phyloP scores from a whole-genome alignment of 2,329 filamentous ascomycete genomes.

The Aspergillus fijiensis region DNA sequence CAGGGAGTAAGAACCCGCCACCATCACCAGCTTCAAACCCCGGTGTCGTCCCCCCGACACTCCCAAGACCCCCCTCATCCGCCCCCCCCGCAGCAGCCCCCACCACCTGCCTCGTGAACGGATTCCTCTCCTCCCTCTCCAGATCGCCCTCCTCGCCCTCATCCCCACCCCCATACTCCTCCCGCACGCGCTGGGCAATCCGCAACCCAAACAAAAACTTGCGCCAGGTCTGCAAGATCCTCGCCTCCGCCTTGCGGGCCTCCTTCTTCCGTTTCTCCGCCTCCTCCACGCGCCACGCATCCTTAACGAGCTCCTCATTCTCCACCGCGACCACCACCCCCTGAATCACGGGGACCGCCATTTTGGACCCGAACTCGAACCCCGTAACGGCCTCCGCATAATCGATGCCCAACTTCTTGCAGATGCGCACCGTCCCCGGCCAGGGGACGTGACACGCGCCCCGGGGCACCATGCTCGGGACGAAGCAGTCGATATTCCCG shows the following conservation, averaged over 20 bases:
- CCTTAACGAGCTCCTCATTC: constrained; percentile 70
- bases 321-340: constrained; percentile 87
- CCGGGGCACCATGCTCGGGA: constrained; percentile 83
- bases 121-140: constrained; percentile 37
- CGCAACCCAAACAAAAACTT: constrained; percentile 83
- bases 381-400: constrained; percentile 93
- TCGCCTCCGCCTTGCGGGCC: constrained; percentile 75
- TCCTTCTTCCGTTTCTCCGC: constrained; percentile 74
- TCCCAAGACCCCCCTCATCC: too few relatives aligned
- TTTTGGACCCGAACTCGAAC: constrained; percentile 93
- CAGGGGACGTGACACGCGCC: constrained; percentile 84
- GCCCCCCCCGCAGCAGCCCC: too few relatives aligned
- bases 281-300: constrained; percentile 76
- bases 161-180: constrained; percentile 67
- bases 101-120: constrained; percentile 29
- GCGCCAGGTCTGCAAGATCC: constrained; percentile 74
- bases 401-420: constrained; percentile 79
- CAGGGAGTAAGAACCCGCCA: constrained; percentile 11
- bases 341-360: constrained; percentile 87
- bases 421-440: constrained; percentile 73
- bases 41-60: too few relatives aligned
- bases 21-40: too few relatives aligned
- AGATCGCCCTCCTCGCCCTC: constrained; percentile 24
- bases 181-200: constrained; percentile 72
- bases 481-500: constrained; percentile 95